Base-by-base conservation (phyloP, 1,284 basidiomycete genomes). In the Ganoderma sinense region DNA sequence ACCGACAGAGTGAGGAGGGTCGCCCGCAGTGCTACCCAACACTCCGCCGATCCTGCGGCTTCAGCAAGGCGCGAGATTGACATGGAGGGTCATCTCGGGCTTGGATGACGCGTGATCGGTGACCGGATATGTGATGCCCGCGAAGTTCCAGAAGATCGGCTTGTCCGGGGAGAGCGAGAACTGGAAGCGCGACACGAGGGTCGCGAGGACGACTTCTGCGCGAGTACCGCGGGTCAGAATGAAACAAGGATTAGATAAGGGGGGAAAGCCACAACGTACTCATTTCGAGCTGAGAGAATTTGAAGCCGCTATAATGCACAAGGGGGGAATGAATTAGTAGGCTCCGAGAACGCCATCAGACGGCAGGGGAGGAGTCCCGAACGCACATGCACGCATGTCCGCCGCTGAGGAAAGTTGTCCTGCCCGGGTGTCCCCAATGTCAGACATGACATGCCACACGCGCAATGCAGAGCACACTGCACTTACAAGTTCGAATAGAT, bases 361-460 rank as follows among this genome's bases (percentile, higher is more conserved):
- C n/a, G n/a, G n/a, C n/a, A n/a, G n/a, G n/a, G n/a, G n/a, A n/a
- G 1, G n/a, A n/a, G n/a, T n/a, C n/a, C n/a, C n/a, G n/a, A n/a
- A 73, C 76, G 62, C 48, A 80, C 78, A 81, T 79, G 78, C 80
- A 80, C 14, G 77, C 66, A 26, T 76, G 67, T 58, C 73, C 73
- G 11, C 80, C 81, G 8, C 78, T 78, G 33, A 78, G 67, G 75
- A 82, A 82, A 14, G 80, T 80, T 75, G 81, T 78, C 66, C 80
- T n/a, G n/a, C n/a, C n/a, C n/a, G n/a, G n/a, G n/a, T n/a, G n/a
- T n/a, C n/a, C n/a, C n/a, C n/a, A n/a, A n/a, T 82, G 45, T 43
- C 29, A 18, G 23, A 6, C 53, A 20, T 23, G 11, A n/a, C 5
- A 10, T 8, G 14, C n/a, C n/a, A n/a, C n/a, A n/a, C n/a, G n/a